phyloP scores from a whole-genome alignment of 768 basidiomycete genomes.

The Hericium erinaceus region DNA sequence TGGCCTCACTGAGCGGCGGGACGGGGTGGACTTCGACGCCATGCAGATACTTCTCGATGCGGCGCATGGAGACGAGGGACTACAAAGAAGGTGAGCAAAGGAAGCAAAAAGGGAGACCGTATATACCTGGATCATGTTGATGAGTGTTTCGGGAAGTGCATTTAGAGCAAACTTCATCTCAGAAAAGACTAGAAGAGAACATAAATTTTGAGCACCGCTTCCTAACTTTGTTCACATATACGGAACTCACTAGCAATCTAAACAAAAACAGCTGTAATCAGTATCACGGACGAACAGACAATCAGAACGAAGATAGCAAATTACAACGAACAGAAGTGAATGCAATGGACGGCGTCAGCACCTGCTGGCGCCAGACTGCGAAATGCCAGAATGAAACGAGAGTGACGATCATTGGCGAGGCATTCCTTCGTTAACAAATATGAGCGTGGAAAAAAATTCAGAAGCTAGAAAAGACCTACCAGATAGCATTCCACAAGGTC shows the following conservation, averaged over 20 bases:
- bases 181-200: constrained; percentile 53
- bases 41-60: constrained; percentile 85
- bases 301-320: not conserved
- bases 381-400: constrained; percentile 51
- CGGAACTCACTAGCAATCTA: constrained; percentile 33
- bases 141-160: constrained; percentile 83
- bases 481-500: constrained; percentile 43
- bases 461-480: constrained; percentile 25
- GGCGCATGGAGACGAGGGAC: constrained; percentile 77
- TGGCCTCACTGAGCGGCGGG: constrained; percentile 34
- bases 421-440: constrained; percentile 20
- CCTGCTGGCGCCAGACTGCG: constrained; percentile 57
- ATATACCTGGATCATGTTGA: constrained; percentile 73
- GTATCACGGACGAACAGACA: not conserved
- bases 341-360: constrained; percentile 74
- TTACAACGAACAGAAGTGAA: constrained; percentile 44
- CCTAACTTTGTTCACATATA: not conserved
- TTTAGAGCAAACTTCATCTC: constrained; percentile 86
- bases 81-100: constrained; percentile 16
- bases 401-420: constrained; percentile 41
- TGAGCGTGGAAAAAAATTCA: not conserved
- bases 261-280: not conserved
- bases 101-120: not conserved
- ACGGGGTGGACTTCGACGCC: constrained; percentile 63
- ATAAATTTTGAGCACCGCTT: not conserved